These are phyloP conservation scores for Colletotrichum incanum DNA, from an alignment of 2,329 filamentous ascomycete species.

Conservation along the genomic window DNA sequence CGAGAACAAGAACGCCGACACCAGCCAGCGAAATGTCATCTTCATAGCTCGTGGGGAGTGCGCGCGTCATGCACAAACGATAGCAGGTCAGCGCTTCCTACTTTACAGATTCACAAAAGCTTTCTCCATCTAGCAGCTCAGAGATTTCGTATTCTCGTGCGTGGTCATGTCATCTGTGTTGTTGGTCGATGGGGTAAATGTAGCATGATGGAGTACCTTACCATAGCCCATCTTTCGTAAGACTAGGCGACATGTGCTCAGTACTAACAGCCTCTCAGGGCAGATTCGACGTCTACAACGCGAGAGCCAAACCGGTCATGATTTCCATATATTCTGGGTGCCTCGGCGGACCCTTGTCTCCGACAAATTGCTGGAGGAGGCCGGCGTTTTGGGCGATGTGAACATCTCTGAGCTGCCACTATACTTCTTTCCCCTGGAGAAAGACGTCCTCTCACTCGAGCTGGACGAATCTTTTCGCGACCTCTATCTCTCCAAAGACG, in stretches of 20 bases:
- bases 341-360: constrained; percentile 92
- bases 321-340: constrained; percentile 97
- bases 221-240: constrained; percentile 36
- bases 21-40: constrained; percentile 93
- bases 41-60: constrained; percentile 95
- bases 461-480: constrained; percentile 89
- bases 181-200: not conserved
- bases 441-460: constrained; percentile 92
- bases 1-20: constrained; percentile 95
- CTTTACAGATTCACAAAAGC: not conserved
- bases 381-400: constrained; percentile 92
- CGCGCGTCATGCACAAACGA: constrained; percentile 84
- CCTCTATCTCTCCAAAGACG: constrained; percentile 91
- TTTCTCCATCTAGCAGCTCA: not conserved
- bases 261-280: constrained; percentile 66
- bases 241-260: constrained; percentile 57
- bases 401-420: constrained; percentile 90
- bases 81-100: constrained; percentile 80
- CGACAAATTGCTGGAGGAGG: constrained; percentile 92
- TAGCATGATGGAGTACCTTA: constrained; percentile 64
- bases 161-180: not conserved
- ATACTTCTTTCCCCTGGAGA: constrained; percentile 92
- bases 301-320: constrained; percentile 91
- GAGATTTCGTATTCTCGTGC: not conserved
- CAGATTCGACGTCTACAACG: constrained; percentile 92